Evolutionary conservation across 352 stramenopile species (phyloP).

Genomic region (Phytophthora macrochlamydospora): DNA sequence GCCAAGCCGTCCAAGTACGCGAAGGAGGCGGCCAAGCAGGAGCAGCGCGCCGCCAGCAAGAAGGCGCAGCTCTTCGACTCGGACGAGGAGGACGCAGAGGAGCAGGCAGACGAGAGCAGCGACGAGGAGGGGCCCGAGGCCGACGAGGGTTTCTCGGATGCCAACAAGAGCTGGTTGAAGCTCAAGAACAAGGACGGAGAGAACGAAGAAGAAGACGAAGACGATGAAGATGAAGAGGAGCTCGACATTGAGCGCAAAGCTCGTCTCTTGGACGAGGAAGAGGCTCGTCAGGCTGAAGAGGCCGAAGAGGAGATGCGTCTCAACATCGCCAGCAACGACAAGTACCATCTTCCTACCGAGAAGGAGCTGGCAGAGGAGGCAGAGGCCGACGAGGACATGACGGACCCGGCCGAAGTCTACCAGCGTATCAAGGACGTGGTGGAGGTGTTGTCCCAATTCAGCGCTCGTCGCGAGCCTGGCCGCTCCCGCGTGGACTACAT

Average conservation of each 20-base stretch:
- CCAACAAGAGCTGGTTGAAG: constrained; percentile 89
- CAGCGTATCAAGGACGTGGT: constrained; percentile 95
- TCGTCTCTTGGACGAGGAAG: constrained; percentile 77
- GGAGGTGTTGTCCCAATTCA: constrained; percentile 96
- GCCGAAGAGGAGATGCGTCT: constrained; percentile 87
- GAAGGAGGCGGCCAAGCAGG: constrained; percentile 80
- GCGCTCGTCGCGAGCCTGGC: constrained; percentile 91
- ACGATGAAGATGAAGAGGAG: constrained; percentile 67
- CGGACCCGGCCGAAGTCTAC: constrained; percentile 88
- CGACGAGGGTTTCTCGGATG: constrained; percentile 79
- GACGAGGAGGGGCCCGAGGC: constrained; percentile 58
- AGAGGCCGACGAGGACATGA: constrained; percentile 54
- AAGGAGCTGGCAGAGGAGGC: constrained; percentile 67
- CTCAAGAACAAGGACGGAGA: constrained; percentile 63
- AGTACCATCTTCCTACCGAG: constrained; percentile 81
- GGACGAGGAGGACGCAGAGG: constrained; percentile 67
- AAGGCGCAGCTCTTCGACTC: constrained; percentile 74
- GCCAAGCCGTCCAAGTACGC: constrained; percentile 69
- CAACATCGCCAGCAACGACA: constrained; percentile 87
- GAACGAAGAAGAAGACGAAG: constrained; percentile 49
- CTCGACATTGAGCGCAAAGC: constrained; percentile 90
- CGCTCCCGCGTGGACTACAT: constrained; percentile 96
- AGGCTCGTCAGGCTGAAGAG: constrained; percentile 70
- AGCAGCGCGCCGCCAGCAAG: constrained; percentile 46
- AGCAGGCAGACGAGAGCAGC: constrained; percentile 47